Conservation (phyloP, 2,329 filamentous ascomycete species). For the Elsinoe australis region DNA sequence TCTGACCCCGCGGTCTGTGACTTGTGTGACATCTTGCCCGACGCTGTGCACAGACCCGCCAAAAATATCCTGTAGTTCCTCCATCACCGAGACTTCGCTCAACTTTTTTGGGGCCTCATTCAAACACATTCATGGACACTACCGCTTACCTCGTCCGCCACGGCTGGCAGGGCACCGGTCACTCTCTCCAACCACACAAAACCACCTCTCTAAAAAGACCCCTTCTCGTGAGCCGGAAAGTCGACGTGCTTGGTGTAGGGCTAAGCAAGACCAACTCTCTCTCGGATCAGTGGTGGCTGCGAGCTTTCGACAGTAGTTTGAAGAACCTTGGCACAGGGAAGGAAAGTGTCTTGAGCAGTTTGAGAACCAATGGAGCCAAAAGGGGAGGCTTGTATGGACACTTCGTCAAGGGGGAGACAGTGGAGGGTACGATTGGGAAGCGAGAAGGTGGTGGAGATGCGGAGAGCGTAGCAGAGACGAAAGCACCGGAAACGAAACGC, state of each 20-base stretch:
- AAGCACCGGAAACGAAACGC: too few relatives aligned
- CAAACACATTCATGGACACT: constrained; percentile 60
- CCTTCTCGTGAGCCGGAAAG: constrained; percentile 73
- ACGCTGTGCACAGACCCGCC: too few relatives aligned
- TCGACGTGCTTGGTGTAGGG: constrained; percentile 73
- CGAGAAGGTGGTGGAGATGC: constrained; percentile 17
- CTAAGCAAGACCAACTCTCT: constrained; percentile 58
- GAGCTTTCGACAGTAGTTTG: constrained; percentile 84
- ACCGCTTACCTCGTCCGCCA: constrained; percentile 73
- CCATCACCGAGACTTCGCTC: too few relatives aligned
- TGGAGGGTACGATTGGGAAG: constrained; percentile 59
- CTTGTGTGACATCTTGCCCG: too few relatives aligned
- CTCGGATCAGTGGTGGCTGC: constrained; percentile 92
- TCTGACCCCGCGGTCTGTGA: too few relatives aligned
- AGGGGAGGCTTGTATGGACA: constrained; percentile 64
- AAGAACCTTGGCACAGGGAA: constrained; percentile 61
- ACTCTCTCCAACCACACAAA: constrained; percentile 71
- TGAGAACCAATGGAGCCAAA: constrained; percentile 41
- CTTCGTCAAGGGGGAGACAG: constrained; percentile 73
- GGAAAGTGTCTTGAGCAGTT: constrained; percentile 46
- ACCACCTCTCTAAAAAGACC: constrained; percentile 73
- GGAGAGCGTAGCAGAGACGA: too few relatives aligned
- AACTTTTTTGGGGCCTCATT: too few relatives aligned
- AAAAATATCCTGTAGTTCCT: too few relatives aligned
- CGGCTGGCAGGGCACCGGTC: constrained; percentile 83